Percentiles rank a stretch among this genome's conserved stretches.
Evolutionary conservation across 148 eudicot species (phyloP).

Genomic region (Persicaria tinctoria): DNA sequence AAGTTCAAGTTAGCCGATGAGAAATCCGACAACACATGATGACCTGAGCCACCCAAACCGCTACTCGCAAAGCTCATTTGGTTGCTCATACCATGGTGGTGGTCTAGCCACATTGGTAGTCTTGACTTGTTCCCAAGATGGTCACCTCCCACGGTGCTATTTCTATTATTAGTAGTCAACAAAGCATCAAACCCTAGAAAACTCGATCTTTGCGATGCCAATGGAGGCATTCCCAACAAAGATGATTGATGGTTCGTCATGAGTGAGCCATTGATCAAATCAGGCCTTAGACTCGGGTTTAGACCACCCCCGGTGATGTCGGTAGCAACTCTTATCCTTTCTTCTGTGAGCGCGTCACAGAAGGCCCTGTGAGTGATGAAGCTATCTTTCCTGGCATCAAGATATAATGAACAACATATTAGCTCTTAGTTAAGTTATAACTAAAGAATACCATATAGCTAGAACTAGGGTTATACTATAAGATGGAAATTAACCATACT

Average conservation of each 20-base stretch:
- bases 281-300: slow-evolving; percentile 23
- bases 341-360: slow-evolving; percentile 53
- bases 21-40: neutral
- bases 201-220: slow-evolving; percentile 6
- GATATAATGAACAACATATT: no score
- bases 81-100: slow-evolving; percentile 10
- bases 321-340: slow-evolving; percentile 35
- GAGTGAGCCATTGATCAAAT: neutral
- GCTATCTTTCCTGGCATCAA: slow-evolving; percentile 47
- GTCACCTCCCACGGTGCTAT: neutral
- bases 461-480: neutral
- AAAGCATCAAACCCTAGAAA: neutral
- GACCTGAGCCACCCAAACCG: neutral
- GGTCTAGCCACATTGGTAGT: slow-evolving; percentile 45
- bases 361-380: slow-evolving; percentile 60
- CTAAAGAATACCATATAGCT: neutral
- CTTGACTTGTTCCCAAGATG: slow-evolving; percentile 10
- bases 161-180: neutral
- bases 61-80: neutral
- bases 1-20: slow-evolving; percentile 9
- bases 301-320: slow-evolving; percentile 20
- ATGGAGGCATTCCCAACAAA: neutral
- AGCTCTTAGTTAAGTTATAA: no score
- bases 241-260: slow-evolving; percentile 7
- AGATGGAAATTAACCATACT: neutral